phyloP scores from a whole-genome alignment of 331 rosid species.

The Spiraea crenata region DNA sequence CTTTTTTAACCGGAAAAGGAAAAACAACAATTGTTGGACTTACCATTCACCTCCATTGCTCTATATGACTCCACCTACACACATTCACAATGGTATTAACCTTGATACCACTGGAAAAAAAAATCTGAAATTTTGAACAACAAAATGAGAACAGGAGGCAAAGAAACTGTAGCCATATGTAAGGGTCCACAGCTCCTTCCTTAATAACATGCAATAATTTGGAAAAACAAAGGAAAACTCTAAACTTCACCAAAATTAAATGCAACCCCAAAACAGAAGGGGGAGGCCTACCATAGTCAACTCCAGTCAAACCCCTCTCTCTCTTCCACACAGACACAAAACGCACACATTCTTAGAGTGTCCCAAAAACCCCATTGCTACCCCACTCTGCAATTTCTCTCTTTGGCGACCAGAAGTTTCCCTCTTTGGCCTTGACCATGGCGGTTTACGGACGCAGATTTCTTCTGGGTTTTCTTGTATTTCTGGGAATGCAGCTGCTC shows the following conservation, averaged over 20 bases:
- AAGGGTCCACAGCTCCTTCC: no score
- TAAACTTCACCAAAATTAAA: background rate
- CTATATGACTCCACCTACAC: background rate
- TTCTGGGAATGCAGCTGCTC: constrained; percentile 63
- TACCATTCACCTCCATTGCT: background rate
- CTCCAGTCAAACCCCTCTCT: constrained; percentile 14
- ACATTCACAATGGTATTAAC: background rate
- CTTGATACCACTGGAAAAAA: background rate
- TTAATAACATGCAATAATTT: background rate
- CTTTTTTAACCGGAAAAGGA: no score
- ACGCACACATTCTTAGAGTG: constrained; percentile 1
- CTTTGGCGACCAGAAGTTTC: constrained; percentile 17
- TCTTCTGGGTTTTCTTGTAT: constrained; percentile 48
- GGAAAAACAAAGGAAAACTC: background rate
- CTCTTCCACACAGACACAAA: constrained; percentile 22
- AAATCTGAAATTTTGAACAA: background rate
- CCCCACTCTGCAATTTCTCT: constrained; percentile 12
- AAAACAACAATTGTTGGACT: background rate
- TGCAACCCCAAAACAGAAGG: background rate
- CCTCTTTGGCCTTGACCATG: constrained; percentile 41
- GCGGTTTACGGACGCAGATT: constrained; percentile 25
- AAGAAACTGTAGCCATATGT: background rate
- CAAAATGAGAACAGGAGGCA: background rate
- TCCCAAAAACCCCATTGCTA: constrained; percentile 11
- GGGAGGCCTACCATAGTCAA: background rate